Percentiles rank a stretch among this genome's conserved stretches.
Evolutionary conservation across 1,284 basidiomycete genomes (phyloP).

Genomic region (Meira nashicola): DNA sequence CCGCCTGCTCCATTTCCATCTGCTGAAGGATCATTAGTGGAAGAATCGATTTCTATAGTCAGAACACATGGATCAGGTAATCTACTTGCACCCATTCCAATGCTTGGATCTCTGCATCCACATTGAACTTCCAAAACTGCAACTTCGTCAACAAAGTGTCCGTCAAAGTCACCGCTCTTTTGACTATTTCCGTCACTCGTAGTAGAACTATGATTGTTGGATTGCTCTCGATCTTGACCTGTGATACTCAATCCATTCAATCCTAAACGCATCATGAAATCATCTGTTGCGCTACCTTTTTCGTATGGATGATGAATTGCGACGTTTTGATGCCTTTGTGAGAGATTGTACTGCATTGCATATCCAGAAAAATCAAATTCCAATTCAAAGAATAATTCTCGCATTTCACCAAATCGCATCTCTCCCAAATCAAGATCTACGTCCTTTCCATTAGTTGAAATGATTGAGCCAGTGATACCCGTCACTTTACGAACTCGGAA

Average conservation of each 20-base stretch:
- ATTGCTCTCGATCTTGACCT: neutral
- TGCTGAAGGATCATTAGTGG: conserved; percentile 31
- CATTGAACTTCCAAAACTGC: conserved; percentile 43
- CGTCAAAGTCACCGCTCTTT: conserved; percentile 5
- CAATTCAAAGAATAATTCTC: conserved; percentile 46
- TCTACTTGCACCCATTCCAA: conserved; percentile 24
- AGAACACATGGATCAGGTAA: conserved; percentile 31
- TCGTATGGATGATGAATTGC: conserved; percentile 20
- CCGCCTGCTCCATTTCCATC: neutral
- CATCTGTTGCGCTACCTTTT: conserved; percentile 41
- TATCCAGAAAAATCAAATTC: conserved; percentile 37
- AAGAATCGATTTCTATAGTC: conserved; percentile 42
- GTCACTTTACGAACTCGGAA: conserved; percentile 44
- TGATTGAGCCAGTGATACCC: conserved; percentile 55
- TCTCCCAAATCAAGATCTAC: conserved; percentile 93
- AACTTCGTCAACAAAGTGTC: conserved; percentile 42
- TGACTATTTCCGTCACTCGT: neutral
- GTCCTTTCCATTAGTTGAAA: conserved; percentile 79
- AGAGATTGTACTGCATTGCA: conserved; percentile 6
- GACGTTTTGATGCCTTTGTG: neutral
- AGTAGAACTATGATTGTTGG: neutral
- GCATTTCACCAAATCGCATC: conserved; percentile 43
- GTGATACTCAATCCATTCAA: conserved; percentile 33
- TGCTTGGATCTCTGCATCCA: conserved; percentile 35
- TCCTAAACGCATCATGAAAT: conserved; percentile 46